These are phyloP conservation scores for Vigna radiata DNA, from an alignment of 306 rosid species.

Conservation along the genomic window DNA sequence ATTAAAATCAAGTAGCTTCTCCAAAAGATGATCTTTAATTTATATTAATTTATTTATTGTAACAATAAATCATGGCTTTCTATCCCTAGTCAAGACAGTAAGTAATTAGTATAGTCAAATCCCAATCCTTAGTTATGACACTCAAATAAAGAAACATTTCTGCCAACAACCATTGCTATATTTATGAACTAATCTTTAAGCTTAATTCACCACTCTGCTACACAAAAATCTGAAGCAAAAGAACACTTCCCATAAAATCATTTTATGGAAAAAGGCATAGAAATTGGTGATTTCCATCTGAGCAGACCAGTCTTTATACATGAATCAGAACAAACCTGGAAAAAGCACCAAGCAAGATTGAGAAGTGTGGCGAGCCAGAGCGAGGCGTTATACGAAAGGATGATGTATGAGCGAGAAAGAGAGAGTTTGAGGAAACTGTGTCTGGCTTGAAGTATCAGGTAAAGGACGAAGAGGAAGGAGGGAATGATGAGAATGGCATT, in stretches of 20 bases:
- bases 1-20: not conserved
- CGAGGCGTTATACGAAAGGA: slow-evolving; percentile 38
- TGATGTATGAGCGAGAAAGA: slow-evolving; percentile 40
- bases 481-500: not conserved
- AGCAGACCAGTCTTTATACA: not conserved
- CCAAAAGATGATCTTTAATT: not conserved
- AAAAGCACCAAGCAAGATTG: slow-evolving; percentile 65
- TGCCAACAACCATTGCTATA: too few relatives aligned
- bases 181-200: not conserved
- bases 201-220: not conserved
- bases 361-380: slow-evolving; percentile 45
- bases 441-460: slow-evolving; percentile 44
- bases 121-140: too few relatives aligned
- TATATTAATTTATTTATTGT: too few relatives aligned
- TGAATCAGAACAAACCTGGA: slow-evolving; percentile 57
- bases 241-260: not conserved
- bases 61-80: too few relatives aligned
- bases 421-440: slow-evolving; percentile 38
- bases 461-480: slow-evolving; percentile 35
- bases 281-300: not conserved
- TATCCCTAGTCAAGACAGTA: not conserved
- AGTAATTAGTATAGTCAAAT: too few relatives aligned
- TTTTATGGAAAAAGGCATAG: not conserved
- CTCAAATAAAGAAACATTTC: not conserved
- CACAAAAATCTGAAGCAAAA: not conserved